These are phyloP conservation scores for Trichophyton simii DNA, from an alignment of 2,329 filamentous ascomycete genomes.

Conservation along the genomic window DNA sequence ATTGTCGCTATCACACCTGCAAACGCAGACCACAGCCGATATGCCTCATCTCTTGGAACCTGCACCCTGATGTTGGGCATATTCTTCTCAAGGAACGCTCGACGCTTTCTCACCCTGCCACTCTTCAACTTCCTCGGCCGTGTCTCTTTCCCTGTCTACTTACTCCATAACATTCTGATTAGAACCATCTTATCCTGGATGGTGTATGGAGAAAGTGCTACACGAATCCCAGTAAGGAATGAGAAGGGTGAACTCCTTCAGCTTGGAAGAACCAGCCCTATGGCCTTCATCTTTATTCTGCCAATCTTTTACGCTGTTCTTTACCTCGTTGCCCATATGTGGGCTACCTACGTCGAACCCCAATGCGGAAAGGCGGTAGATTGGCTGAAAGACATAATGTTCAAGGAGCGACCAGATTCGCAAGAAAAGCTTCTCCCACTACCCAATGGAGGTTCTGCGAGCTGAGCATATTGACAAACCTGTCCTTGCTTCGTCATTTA, in stretches of 20 bases:
- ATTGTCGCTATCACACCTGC: conserved; percentile 13
- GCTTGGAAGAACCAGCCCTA: conserved; percentile 2
- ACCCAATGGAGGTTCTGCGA: background rate
- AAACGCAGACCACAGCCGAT: conserved; percentile 16
- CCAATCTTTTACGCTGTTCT: conserved; percentile 13
- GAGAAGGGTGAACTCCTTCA: conserved; percentile 9
- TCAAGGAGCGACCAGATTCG: conserved; percentile 11
- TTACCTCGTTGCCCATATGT: conserved; percentile 12
- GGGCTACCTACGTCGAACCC: conserved; percentile 13
- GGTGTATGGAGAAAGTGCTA: conserved; percentile 13
- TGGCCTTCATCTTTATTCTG: conserved; percentile 13
- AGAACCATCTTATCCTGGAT: conserved; percentile 19
- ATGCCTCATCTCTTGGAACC: conserved; percentile 17
- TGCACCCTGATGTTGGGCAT: conserved; percentile 16
- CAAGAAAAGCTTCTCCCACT: conserved; percentile 11
- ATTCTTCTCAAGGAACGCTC: conserved; percentile 17
- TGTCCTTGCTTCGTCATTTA: background rate
- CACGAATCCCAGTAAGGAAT: conserved; percentile 6
- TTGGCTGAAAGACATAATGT: conserved; percentile 12
- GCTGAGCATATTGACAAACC: background rate
- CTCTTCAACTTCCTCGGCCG: conserved; percentile 20
- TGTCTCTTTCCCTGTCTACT: conserved; percentile 20
- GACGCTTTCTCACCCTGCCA: conserved; percentile 14
- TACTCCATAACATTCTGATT: conserved; percentile 20
- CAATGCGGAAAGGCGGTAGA: conserved; percentile 11